Conservation (phyloP, 2,329 filamentous ascomycete species). For the Monosporascus sp. region DNA sequence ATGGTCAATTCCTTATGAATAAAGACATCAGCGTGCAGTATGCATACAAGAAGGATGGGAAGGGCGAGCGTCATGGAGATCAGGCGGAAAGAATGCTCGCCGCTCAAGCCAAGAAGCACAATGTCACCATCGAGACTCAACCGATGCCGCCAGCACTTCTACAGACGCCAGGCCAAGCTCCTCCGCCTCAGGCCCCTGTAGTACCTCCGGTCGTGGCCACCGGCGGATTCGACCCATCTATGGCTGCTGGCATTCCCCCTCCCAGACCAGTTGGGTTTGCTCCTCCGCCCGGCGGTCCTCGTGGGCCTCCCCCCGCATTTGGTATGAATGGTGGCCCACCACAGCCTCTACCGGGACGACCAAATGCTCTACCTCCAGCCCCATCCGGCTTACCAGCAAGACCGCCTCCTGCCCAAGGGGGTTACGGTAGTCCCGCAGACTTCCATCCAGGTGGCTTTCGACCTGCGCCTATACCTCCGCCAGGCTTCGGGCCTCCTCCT, state of each 20-base stretch:
- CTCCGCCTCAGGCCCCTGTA: slow-evolving; percentile 16
- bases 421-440: slow-evolving; percentile 60
- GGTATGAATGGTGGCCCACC: slow-evolving; percentile 34
- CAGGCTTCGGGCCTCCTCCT: slow-evolving; percentile 37
- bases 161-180: slow-evolving; percentile 26
- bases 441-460: slow-evolving; percentile 42
- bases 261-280: slow-evolving; percentile 32
- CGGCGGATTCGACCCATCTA: slow-evolving; percentile 19
- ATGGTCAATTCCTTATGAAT: slow-evolving; percentile 94
- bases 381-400: slow-evolving; percentile 56
- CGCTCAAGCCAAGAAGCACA: slow-evolving; percentile 87
- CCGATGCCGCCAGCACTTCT: slow-evolving; percentile 71
- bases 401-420: slow-evolving; percentile 63
- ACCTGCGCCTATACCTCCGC: slow-evolving; percentile 33
- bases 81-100: slow-evolving; percentile 88
- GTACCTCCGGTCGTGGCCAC: slow-evolving; percentile 22
- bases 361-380: slow-evolving; percentile 47
- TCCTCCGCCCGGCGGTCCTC: slow-evolving; percentile 20
- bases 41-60: slow-evolving; percentile 98
- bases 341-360: slow-evolving; percentile 21
- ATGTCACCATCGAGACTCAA: slow-evolving; percentile 77
- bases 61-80: slow-evolving; percentile 93
- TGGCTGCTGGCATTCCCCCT: slow-evolving; percentile 30
- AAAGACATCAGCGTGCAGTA: slow-evolving; percentile 97
- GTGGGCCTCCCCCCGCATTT: slow-evolving; percentile 26